A percentile compares a stretch with the other conserved stretches of the same genome.
Evolutionary conservation across 768 basidiomycete species (phyloP).

Genomic region (Lactifluus pinguis): DNA sequence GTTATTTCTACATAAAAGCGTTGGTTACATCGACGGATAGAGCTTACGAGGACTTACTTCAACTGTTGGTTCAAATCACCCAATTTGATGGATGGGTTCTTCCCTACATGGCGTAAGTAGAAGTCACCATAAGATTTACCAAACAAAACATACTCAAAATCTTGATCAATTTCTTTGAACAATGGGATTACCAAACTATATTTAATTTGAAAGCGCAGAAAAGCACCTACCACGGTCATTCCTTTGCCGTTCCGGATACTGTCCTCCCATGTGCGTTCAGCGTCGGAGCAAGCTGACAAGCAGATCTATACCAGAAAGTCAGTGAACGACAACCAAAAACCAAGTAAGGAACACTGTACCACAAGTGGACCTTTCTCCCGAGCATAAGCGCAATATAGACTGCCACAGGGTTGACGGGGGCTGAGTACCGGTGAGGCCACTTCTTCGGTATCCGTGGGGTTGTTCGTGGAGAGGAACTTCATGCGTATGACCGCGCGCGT

Average conservation of each 20-base stretch:
- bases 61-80: neutral
- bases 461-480: neutral
- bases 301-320: slow-evolving; percentile 3
- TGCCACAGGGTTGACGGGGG: neutral
- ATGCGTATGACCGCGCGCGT: neutral
- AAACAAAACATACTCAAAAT: slow-evolving; percentile 1
- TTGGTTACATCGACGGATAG: neutral
- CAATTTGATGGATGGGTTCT: slow-evolving; percentile 1
- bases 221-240: slow-evolving; percentile 13
- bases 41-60: neutral
- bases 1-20: neutral
- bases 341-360: neutral
- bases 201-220: neutral
- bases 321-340: neutral
- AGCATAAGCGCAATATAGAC: neutral
- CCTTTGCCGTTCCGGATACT: slow-evolving; percentile 1
- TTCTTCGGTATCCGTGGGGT: neutral
- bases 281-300: slow-evolving; percentile 6
- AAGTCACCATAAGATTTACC: neutral
- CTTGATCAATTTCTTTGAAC: neutral
- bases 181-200: neutral
- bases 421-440: neutral
- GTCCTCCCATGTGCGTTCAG: slow-evolving; percentile 10
- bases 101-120: neutral
- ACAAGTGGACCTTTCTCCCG: neutral